These are phyloP conservation scores for Teratosphaeria nubilosa DNA, from an alignment of 2,329 filamentous ascomycete species.

Conservation along the genomic window DNA sequence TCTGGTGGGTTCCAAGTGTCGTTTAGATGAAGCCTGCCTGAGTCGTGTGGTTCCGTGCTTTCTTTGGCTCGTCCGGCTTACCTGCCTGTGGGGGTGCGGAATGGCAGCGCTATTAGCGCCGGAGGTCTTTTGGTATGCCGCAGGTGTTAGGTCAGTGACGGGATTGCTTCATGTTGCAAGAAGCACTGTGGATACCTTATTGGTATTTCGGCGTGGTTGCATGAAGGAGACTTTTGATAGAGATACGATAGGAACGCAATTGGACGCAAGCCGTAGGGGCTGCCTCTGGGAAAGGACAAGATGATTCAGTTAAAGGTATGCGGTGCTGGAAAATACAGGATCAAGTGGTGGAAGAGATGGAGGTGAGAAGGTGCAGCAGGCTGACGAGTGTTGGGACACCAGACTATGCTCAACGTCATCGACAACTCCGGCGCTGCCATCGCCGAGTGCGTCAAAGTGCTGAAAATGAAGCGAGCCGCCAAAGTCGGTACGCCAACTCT, in stretches of 20 bases:
- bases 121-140: background rate
- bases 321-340: background rate
- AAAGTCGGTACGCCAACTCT: constrained; percentile 62
- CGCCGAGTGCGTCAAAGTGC: constrained; percentile 88
- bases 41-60: background rate
- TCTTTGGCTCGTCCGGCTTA: background rate
- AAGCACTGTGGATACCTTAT: background rate
- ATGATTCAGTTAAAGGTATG: constrained; percentile 5
- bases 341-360: background rate
- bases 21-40: background rate
- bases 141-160: background rate
- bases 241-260: background rate
- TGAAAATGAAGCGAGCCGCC: constrained; percentile 81
- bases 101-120: background rate
- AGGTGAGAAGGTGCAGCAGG: background rate
- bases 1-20: background rate
- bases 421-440: constrained; percentile 98
- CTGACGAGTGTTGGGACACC: background rate
- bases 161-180: background rate
- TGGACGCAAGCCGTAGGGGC: background rate
- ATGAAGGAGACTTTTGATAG: background rate
- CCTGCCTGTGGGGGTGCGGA: background rate
- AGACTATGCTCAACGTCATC: constrained; percentile 99
- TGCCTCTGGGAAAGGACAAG: background rate
- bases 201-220: background rate